A percentile compares a stretch with the other conserved stretches of the same genome.
Conservation (phyloP, 768 basidiomycete genomes). For the Tephrocybe sp. region DNA sequence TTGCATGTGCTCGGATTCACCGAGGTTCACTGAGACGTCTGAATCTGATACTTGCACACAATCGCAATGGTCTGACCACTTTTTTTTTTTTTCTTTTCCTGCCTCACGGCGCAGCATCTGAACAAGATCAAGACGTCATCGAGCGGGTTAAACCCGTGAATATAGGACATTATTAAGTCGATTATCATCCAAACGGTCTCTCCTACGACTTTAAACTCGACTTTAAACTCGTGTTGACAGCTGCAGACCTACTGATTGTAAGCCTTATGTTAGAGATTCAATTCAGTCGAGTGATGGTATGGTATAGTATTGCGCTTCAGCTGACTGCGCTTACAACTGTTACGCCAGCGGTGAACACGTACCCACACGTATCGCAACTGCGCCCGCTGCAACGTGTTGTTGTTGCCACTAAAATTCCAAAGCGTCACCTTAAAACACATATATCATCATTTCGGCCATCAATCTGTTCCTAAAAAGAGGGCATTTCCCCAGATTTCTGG, state of each 20-base stretch:
- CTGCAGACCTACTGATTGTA: too few relatives aligned
- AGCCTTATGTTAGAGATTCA: neutral
- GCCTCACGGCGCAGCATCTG: neutral
- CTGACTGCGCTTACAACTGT: neutral
- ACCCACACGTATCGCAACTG: constrained; percentile 8
- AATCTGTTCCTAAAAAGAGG: neutral
- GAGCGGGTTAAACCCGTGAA: constrained; percentile 3
- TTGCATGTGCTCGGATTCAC: neutral
- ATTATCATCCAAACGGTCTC: neutral
- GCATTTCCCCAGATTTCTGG: neutral
- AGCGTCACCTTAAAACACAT: neutral
- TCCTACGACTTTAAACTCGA: too few relatives aligned
- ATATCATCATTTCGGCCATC: constrained; percentile 11
- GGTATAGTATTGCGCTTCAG: neutral
- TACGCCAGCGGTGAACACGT: neutral
- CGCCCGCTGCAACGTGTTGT: constrained; percentile 11
- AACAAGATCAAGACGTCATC: constrained; percentile 1
- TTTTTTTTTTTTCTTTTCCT: neutral
- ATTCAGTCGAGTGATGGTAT: neutral
- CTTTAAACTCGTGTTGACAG: too few relatives aligned
- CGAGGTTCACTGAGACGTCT: neutral
- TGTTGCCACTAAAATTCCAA: too few relatives aligned
- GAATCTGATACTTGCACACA: neutral
- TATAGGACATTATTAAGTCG: constrained; percentile 6
- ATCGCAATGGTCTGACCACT: neutral